These are phyloP conservation scores for Quercus suber DNA, from an alignment of 306 rosid species.

Conservation along the genomic window DNA sequence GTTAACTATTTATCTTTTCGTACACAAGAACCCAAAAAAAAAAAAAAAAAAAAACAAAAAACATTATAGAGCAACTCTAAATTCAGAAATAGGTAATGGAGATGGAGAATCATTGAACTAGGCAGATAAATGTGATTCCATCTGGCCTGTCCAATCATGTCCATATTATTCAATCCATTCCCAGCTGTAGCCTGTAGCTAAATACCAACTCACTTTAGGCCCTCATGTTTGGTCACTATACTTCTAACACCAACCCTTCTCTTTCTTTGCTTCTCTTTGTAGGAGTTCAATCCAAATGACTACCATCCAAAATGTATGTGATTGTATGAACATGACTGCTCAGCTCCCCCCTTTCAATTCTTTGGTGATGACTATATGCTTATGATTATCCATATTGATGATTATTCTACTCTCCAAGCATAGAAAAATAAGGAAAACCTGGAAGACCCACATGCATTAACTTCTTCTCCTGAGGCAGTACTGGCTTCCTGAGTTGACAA, in stretches of 20 bases:
- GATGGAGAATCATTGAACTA: constrained; percentile 4
- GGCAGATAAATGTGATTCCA: constrained; percentile 21
- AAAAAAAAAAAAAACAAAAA: neutral
- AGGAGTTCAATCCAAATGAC: neutral
- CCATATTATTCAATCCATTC: constrained; percentile 7
- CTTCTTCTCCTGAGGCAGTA: constrained; percentile 33
- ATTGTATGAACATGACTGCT: neutral
- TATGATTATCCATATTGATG: neutral
- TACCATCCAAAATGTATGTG: neutral
- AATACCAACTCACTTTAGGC: constrained; percentile 11
- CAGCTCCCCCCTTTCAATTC: neutral
- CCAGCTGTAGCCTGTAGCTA: constrained; percentile 14
- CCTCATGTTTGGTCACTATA: constrained; percentile 12
- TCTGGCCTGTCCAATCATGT: constrained; percentile 34
- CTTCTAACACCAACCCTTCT: neutral
- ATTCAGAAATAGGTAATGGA: constrained; percentile 6
- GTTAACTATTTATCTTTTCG: neutral
- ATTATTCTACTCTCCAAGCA: constrained; percentile 77
- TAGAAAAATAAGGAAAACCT: constrained; percentile 69
- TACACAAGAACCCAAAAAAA: neutral
- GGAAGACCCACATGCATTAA: constrained; percentile 36
- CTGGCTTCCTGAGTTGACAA: constrained; percentile 30
- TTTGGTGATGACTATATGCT: neutral
- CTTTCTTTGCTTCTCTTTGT: neutral
- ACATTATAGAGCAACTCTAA: constrained; percentile 8